Conservation (phyloP, 352 stramenopile genomes). For the Phytophthora palmivora region DNA sequence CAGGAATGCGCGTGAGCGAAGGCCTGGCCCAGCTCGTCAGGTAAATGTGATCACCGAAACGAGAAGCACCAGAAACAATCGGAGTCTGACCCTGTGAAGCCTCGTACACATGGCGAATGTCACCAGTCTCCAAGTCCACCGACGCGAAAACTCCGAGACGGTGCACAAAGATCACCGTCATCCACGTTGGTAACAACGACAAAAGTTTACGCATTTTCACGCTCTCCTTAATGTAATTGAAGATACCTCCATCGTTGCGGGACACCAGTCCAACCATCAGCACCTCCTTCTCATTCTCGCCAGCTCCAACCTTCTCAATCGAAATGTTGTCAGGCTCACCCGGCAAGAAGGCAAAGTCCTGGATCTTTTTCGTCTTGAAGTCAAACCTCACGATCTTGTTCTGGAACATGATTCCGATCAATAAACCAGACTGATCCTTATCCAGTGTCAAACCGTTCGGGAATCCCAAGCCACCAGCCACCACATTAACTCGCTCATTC, state of each 20-base stretch:
- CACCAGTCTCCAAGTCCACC: conserved; percentile 51
- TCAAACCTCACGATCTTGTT: conserved; percentile 70
- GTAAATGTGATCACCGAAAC: conserved; percentile 64
- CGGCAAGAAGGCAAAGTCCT: conserved; percentile 69
- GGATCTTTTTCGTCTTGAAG: conserved; percentile 44
- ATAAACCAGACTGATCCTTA: conserved; percentile 43
- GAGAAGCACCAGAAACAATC: conserved; percentile 48
- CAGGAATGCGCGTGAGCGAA: conserved; percentile 56
- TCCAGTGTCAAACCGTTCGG: conserved; percentile 58
- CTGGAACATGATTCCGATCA: conserved; percentile 59
- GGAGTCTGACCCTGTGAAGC: conserved; percentile 46
- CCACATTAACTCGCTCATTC: conserved; percentile 33
- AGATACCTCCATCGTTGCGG: conserved; percentile 37
- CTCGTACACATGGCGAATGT: conserved; percentile 55
- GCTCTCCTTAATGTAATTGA: conserved; percentile 40
- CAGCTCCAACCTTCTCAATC: conserved; percentile 40
- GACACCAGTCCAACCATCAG: conserved; percentile 56
- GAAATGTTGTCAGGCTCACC: conserved; percentile 62
- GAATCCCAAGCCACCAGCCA: conserved; percentile 45
- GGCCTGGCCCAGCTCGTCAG: conserved; percentile 53
- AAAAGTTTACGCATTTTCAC: conserved; percentile 68
- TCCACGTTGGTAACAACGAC: conserved; percentile 48
- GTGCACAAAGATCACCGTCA: conserved; percentile 41
- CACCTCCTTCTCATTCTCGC: conserved; percentile 34
- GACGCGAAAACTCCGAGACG: conserved; percentile 51